Conservation (phyloP, 352 stramenopile species). For the Globisporangium cylindrosporum region DNA sequence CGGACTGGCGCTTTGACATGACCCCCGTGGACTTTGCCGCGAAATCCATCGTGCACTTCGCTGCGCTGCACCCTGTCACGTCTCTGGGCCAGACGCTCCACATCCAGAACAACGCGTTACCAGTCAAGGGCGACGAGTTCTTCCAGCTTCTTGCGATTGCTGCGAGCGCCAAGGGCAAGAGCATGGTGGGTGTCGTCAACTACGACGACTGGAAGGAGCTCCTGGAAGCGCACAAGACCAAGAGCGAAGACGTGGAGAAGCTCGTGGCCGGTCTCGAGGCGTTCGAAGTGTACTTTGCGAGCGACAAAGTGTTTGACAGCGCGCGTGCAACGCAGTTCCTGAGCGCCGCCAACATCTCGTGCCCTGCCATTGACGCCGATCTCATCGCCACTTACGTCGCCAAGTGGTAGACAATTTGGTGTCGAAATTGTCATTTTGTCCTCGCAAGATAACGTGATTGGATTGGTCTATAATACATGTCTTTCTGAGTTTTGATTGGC, state of each 20-base stretch:
- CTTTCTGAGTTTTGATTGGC: slow-evolving; percentile 10
- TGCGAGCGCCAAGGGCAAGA: slow-evolving; percentile 18
- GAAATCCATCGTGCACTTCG: slow-evolving; percentile 79
- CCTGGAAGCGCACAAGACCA: slow-evolving; percentile 23
- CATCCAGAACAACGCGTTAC: slow-evolving; percentile 59
- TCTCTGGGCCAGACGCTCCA: slow-evolving; percentile 67
- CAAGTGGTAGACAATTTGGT: slow-evolving; percentile 26
- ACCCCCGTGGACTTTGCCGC: slow-evolving; percentile 92
- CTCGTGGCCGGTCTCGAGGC: slow-evolving; percentile 56
- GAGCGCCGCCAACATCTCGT: slow-evolving; percentile 32
- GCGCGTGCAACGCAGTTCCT: slow-evolving; percentile 44
- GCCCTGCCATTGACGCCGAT: slow-evolving; percentile 36
- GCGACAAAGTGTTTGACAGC: slow-evolving; percentile 62
- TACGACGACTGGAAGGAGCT: slow-evolving; percentile 47
- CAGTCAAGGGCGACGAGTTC: slow-evolving; percentile 48
- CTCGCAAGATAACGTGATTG: neutral
- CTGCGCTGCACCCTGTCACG: slow-evolving; percentile 46
- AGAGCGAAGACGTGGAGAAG: slow-evolving; percentile 44
- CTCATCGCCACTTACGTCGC: slow-evolving; percentile 44
- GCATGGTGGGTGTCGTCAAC: slow-evolving; percentile 23
- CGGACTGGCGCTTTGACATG: slow-evolving; percentile 86
- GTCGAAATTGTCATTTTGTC: neutral
- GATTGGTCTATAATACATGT: slow-evolving; percentile 12
- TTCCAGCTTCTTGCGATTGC: slow-evolving; percentile 33
- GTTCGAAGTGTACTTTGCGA: slow-evolving; percentile 68